These are phyloP conservation scores for Aspergillus quadricinctus DNA, from an alignment of 2,329 filamentous ascomycete genomes.

Conservation along the genomic window DNA sequence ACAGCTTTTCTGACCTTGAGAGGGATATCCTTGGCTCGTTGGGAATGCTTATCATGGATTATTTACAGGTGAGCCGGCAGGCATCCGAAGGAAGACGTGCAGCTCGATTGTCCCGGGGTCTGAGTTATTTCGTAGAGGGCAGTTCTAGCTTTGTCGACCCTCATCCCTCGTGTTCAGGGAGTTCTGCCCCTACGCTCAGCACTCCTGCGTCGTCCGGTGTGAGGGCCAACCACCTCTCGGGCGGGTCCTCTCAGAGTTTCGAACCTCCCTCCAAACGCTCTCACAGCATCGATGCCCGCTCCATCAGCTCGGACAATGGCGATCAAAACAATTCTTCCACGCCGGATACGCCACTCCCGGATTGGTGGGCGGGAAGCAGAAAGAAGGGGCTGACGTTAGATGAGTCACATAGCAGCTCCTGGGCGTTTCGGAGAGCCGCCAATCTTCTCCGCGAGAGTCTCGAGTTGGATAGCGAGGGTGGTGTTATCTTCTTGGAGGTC, in stretches of 20 bases:
- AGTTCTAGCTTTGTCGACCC: conserved; percentile 39
- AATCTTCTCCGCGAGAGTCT: conserved; percentile 47
- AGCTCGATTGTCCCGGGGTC: conserved; percentile 51
- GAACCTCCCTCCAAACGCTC: conserved; percentile 23
- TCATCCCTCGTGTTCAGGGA: conserved; percentile 21
- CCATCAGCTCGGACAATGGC: conserved; percentile 25
- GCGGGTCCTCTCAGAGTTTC: conserved; percentile 19
- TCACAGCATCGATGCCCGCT: conserved; percentile 24
- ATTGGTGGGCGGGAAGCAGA: conserved; percentile 29
- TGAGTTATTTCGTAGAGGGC: conserved; percentile 53
- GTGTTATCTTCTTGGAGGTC: conserved; percentile 39
- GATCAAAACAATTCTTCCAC: conserved; percentile 18
- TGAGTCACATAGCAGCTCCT: conserved; percentile 35
- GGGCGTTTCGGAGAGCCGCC: conserved; percentile 47
- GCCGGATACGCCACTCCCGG: conserved; percentile 25
- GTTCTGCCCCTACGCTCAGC: conserved; percentile 11
- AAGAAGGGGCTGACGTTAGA: conserved; percentile 24
- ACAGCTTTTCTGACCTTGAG: conserved; percentile 38
- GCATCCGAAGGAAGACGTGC: conserved; percentile 49
- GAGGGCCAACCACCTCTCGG: conserved; percentile 20
- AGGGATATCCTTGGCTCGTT: conserved; percentile 54
- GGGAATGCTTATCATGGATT: conserved; percentile 54
- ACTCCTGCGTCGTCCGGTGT: conserved; percentile 20
- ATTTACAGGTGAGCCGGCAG: conserved; percentile 55
- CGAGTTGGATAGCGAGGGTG: conserved; percentile 43